A percentile compares a stretch with the other conserved stretches of the same genome.
Conservation (phyloP, 164 flowering plant species). For the Vitis rotundifolia region DNA sequence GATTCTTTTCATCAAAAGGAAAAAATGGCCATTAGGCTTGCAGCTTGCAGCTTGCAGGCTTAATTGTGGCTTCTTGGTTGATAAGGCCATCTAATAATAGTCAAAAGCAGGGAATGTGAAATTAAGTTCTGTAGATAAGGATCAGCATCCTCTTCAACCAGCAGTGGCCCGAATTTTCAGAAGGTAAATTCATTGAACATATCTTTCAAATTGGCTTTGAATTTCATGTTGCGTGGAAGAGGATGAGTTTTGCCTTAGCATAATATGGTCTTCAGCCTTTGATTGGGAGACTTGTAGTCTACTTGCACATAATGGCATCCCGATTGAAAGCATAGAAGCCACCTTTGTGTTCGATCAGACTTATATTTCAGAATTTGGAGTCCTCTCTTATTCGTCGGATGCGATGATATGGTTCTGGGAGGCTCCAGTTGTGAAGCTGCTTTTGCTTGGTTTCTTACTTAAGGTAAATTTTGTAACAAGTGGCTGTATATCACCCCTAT, state of each 20-base stretch:
- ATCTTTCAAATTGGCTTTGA: neutral
- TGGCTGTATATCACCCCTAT: constrained; percentile 33
- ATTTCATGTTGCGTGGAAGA: neutral
- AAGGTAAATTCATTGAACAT: too few species aligned
- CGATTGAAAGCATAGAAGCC: neutral
- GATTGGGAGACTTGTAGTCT: too few species aligned
- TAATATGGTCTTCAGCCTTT: neutral
- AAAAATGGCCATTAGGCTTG: constrained; percentile 40
- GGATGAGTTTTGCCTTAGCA: neutral
- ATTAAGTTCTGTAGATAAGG: neutral
- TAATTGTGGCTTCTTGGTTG: neutral
- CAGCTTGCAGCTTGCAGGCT: constrained; percentile 7
- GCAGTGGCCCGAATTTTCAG: too few species aligned
- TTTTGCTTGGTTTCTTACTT: constrained; percentile 14
- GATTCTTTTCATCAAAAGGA: constrained; percentile 82
- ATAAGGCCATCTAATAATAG: neutral
- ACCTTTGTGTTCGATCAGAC: neutral
- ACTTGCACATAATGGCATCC: neutral
- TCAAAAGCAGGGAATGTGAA: constrained; percentile 3
- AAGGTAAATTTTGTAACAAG: constrained; percentile 20
- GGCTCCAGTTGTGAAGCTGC: constrained; percentile 8
- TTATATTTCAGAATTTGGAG: constrained; percentile 1
- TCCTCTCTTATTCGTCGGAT: neutral
- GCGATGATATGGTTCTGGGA: neutral
- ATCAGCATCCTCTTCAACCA: neutral